Conservation (phyloP, 164 flowering plant genomes). For the Magnolia kwangsiensis region DNA sequence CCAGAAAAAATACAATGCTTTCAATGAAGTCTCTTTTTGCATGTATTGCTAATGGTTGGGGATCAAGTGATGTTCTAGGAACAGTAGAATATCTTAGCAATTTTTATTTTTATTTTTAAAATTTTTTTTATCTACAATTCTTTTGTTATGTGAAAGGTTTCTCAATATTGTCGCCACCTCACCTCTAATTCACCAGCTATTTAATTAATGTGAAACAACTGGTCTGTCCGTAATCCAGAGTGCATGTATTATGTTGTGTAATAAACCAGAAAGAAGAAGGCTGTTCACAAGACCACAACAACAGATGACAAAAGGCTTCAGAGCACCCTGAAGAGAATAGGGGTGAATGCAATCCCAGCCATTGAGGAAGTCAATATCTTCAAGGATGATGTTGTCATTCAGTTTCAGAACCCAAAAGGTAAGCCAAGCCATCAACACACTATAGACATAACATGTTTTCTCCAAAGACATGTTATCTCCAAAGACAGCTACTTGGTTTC, state of each 20-base stretch:
- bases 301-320: slow-evolving; percentile 95
- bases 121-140: no score
- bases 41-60: neutral
- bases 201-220: neutral
- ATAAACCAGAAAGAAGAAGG: slow-evolving; percentile 84
- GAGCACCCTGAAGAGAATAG: slow-evolving; percentile 86
- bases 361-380: slow-evolving; percentile 73
- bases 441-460: neutral
- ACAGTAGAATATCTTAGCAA: neutral
- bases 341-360: slow-evolving; percentile 61
- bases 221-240: neutral
- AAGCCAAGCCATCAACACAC: neutral
- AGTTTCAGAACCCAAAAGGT: slow-evolving; percentile 63
- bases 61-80: neutral
- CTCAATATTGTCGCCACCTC: neutral
- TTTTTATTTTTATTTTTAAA: no score
- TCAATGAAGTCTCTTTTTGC: no score
- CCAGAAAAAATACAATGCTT: no score
- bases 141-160: neutral
- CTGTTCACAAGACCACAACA: slow-evolving; percentile 85
- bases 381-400: slow-evolving; percentile 63
- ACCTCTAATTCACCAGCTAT: neutral
- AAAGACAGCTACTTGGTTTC: neutral
- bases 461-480: no score
- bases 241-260: neutral